Conservation (phyloP, 1,139 yeast species). For the Yamadazyma pseudoaaseri region DNA sequence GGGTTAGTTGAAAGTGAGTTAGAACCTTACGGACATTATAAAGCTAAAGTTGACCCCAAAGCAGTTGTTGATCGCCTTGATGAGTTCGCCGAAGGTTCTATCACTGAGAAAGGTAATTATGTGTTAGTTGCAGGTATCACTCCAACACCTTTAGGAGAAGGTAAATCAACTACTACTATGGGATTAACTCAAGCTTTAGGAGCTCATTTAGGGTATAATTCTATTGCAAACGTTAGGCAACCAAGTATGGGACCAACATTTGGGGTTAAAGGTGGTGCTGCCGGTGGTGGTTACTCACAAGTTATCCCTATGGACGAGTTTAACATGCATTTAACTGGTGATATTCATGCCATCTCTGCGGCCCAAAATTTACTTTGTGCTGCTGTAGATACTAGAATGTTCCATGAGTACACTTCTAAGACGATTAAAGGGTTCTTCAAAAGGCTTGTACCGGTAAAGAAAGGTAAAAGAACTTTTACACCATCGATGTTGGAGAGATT, state of each 20-base stretch:
- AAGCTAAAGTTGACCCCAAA: conserved; percentile 69
- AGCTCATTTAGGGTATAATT: conserved; percentile 66
- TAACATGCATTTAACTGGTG: conserved; percentile 83
- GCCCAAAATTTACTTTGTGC: conserved; percentile 81
- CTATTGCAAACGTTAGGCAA: conserved; percentile 79
- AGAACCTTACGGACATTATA: conserved; percentile 71
- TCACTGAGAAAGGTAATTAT: conserved; percentile 52
- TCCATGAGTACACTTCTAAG: conserved; percentile 73
- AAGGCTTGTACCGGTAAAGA: conserved; percentile 69
- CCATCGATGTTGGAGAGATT: conserved; percentile 66
- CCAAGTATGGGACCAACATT: conserved; percentile 89
- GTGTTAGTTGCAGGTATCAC: conserved; percentile 79
- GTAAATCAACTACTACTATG: conserved; percentile 78
- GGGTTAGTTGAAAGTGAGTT: conserved; percentile 62
- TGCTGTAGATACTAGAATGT: conserved; percentile 81
- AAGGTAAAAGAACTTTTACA: conserved; percentile 65
- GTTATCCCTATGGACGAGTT: conserved; percentile 89
- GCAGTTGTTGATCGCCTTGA: conserved; percentile 55
- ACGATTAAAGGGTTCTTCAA: conserved; percentile 62
- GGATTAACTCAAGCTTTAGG: conserved; percentile 80
- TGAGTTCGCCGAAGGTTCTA: conserved; percentile 49
- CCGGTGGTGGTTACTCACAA: conserved; percentile 85
- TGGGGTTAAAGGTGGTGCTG: conserved; percentile 89
- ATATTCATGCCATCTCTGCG: conserved; percentile 78
- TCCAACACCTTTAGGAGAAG: conserved; percentile 82